A percentile compares a stretch with the other conserved stretches of the same genome.
These are phyloP conservation scores for Fusarium sp. DNA, from an alignment of 2,329 filamentous ascomycete species.

Conservation along the genomic window DNA sequence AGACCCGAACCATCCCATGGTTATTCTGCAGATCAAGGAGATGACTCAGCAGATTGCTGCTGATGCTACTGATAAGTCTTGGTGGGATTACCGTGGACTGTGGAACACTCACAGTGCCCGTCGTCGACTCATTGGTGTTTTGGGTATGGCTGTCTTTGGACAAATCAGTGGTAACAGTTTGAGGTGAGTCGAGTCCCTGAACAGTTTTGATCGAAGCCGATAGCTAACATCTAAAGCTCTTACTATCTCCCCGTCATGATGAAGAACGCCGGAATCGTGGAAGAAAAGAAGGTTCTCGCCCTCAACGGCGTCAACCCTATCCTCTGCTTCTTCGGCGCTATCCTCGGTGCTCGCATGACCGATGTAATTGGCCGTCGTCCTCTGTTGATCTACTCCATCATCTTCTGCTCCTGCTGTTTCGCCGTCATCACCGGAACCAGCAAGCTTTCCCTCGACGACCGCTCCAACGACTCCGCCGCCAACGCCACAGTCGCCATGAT, in stretches of 20 bases:
- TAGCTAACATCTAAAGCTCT: conserved; percentile 42
- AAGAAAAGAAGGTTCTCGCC: conserved; percentile 60
- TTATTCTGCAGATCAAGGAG: conserved; percentile 64
- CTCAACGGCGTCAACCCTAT: conserved; percentile 66
- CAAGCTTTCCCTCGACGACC: conserved; percentile 55
- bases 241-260: conserved; percentile 68
- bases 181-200: conserved; percentile 23
- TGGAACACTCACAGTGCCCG: conserved; percentile 62
- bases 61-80: conserved; percentile 64
- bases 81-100: conserved; percentile 67
- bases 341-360: conserved; percentile 66
- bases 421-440: conserved; percentile 62
- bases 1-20: conserved; percentile 60
- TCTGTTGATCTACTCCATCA: conserved; percentile 60
- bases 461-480: conserved; percentile 52
- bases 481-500: conserved; percentile 62
- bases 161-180: conserved; percentile 64
- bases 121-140: conserved; percentile 63
- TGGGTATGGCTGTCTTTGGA: conserved; percentile 64
- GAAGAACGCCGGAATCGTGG: conserved; percentile 62
- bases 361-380: conserved; percentile 69
- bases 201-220: accelerated
- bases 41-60: conserved; percentile 59
- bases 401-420: conserved; percentile 60
- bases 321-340: conserved; percentile 61